Percentiles rank a stretch among this genome's conserved stretches.
Conservation (phyloP, 2,329 filamentous ascomycete genomes). For the Trichoderma atroviride region DNA sequence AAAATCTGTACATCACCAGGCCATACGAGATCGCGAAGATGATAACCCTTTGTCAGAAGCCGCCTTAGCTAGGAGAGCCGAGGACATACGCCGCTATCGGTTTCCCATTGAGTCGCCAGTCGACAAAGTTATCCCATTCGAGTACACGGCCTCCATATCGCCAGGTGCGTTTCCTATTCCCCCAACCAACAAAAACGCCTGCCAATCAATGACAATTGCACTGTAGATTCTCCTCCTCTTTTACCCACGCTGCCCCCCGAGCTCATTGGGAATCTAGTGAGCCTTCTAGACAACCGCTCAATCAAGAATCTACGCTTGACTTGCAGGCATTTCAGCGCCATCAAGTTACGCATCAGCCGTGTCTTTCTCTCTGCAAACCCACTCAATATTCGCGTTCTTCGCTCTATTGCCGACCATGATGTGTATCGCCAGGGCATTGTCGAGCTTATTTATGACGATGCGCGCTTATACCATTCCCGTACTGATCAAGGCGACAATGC, state of each 20-base stretch:
- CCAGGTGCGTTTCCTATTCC: neutral
- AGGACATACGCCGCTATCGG: neutral
- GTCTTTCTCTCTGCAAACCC: neutral
- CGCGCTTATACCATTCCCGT: neutral
- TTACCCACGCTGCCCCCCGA: neutral
- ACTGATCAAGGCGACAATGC: neutral
- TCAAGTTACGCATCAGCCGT: neutral
- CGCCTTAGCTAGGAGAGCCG: neutral
- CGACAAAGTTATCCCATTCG: neutral
- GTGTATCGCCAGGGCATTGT: constrained; percentile 19
- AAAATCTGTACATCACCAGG: neutral
- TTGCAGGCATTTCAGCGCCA: neutral
- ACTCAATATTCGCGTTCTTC: constrained; percentile 27
- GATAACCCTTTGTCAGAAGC: neutral
- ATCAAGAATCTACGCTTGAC: neutral
- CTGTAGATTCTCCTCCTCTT: neutral
- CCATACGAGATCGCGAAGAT: neutral
- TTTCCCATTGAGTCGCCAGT: neutral
- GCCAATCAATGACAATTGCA: neutral
- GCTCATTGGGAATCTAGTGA: neutral
- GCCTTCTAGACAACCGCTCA: neutral
- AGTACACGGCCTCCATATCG: neutral
- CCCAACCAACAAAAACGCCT: neutral
- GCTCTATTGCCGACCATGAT: constrained; percentile 28
- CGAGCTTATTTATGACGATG: constrained; percentile 33